These are phyloP conservation scores for Nemania serpens DNA, from an alignment of 2,329 filamentous ascomycete species.

Conservation along the genomic window DNA sequence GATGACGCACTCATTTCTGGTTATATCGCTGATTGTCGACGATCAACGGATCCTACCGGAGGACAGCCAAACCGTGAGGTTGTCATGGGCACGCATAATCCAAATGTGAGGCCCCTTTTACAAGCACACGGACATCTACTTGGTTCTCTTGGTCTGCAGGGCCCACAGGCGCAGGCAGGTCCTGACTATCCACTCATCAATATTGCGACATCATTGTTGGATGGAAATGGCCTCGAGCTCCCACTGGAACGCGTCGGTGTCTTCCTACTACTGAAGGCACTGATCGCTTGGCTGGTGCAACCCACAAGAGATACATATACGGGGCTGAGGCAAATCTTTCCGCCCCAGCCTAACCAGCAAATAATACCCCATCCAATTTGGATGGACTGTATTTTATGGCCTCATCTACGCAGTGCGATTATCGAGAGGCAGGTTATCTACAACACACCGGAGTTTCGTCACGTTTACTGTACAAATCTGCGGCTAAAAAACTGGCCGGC, in stretches of 20 bases:
- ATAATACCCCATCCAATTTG: conserved; percentile 39
- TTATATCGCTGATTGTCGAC: conserved; percentile 45
- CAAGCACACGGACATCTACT: conserved; percentile 24
- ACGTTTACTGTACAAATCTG: conserved; percentile 42
- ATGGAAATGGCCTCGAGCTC: conserved; percentile 37
- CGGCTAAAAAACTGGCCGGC: conserved; percentile 44
- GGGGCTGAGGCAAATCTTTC: conserved; percentile 31
- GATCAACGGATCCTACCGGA: conserved; percentile 37
- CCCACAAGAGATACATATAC: conserved; percentile 41
- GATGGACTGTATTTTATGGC: conserved; percentile 43
- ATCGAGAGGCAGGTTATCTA: conserved; percentile 45
- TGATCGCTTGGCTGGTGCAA: conserved; percentile 40
- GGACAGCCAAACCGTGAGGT: conserved; percentile 32
- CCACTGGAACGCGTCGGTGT: conserved; percentile 42
- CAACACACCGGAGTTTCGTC: conserved; percentile 45
- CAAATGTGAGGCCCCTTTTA: conserved; percentile 43
- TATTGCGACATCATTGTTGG: conserved; percentile 39
- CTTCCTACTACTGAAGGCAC: conserved; percentile 41
- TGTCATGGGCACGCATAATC: conserved; percentile 42
- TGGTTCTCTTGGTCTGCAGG: conserved; percentile 30
- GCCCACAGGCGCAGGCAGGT: conserved; percentile 25
- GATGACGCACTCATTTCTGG: conserved; percentile 44
- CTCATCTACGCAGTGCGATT: conserved; percentile 42
- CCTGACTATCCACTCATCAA: conserved; percentile 39
- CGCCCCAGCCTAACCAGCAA: conserved; percentile 39